phyloP scores from a whole-genome alignment of 2,329 filamentous ascomycete species.

The Xylariaceae sp. region DNA sequence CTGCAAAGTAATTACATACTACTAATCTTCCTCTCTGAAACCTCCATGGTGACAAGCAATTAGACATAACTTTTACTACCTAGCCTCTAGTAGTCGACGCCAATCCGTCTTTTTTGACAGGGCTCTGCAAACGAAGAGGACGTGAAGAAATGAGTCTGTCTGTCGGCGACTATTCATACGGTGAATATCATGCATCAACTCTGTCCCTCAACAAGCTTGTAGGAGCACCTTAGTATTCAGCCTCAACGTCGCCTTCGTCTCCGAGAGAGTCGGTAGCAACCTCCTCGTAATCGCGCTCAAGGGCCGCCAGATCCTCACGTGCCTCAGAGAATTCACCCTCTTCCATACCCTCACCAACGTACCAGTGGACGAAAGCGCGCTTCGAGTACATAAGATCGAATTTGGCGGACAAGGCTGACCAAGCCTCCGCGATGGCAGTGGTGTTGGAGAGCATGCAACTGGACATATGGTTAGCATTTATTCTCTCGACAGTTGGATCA shows the following conservation, averaged over 20 bases:
- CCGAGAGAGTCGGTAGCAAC: constrained; percentile 92
- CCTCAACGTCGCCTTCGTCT: constrained; percentile 77
- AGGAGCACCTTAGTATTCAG: constrained; percentile 90
- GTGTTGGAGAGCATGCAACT: constrained; percentile 99
- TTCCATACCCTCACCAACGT: constrained; percentile 99
- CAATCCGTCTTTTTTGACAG: no score
- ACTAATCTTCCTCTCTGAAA: constrained; percentile 28
- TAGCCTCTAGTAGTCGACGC: constrained; percentile 20
- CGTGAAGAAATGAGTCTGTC: no score
- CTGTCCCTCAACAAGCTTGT: no score
- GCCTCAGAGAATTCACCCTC: constrained; percentile 99
- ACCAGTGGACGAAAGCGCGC: constrained; percentile 99
- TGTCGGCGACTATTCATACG: no score
- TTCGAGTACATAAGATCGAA: constrained; percentile 99
- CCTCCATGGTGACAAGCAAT: constrained; percentile 23
- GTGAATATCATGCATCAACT: no score
- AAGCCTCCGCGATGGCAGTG: constrained; percentile 96
- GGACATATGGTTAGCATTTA: constrained; percentile 8
- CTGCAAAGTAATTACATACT: constrained; percentile 35
- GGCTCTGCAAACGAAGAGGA: no score
- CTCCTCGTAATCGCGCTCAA: constrained; percentile 98
- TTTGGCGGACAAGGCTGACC: constrained; percentile 93
- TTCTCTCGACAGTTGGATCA: not conserved
- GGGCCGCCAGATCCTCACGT: constrained; percentile 93
- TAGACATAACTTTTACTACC: constrained; percentile 21